These are phyloP conservation scores for Pleoardoris graminearum DNA, from an alignment of 2,329 filamentous ascomycete genomes.

Conservation along the genomic window DNA sequence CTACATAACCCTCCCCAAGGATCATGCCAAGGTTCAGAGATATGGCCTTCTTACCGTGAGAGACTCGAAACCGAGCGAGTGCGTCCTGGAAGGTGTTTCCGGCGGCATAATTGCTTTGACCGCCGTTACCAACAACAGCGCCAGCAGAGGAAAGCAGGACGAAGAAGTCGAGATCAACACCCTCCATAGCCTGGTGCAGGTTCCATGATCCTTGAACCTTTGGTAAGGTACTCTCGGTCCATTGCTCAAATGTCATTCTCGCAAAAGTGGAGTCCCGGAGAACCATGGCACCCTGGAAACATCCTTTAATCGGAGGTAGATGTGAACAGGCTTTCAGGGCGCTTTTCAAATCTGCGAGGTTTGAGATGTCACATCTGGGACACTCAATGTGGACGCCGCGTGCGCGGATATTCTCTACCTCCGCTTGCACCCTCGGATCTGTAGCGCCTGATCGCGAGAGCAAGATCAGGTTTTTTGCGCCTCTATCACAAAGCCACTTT, in stretches of 20 bases:
- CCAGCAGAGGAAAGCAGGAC: conserved; percentile 22
- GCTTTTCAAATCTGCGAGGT: neutral
- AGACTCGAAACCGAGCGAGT: conserved; percentile 18
- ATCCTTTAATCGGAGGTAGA: conserved; percentile 17
- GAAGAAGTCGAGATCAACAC: conserved; percentile 19
- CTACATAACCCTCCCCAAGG: conserved; percentile 18
- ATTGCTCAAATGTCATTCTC: conserved; percentile 4
- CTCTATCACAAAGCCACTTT: conserved; percentile 15
- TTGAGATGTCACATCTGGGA: neutral
- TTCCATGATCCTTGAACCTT: conserved; percentile 11
- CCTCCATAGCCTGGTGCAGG: conserved; percentile 1
- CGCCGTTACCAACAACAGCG: conserved; percentile 20
- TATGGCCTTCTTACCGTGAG: conserved; percentile 2
- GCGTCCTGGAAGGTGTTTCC: conserved; percentile 26
- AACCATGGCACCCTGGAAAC: conserved; percentile 21
- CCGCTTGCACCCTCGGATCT: too few relatives aligned
- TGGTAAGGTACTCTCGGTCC: neutral
- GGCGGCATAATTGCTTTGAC: conserved; percentile 28
- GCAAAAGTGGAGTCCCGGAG: conserved; percentile 6
- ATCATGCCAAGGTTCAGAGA: conserved; percentile 25
- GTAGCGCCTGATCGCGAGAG: conserved; percentile 8
- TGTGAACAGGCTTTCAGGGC: neutral
- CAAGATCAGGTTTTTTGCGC: conserved; percentile 22
- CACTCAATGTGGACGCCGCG: neutral
- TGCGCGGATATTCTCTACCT: neutral